These are phyloP conservation scores for Leccinum obscurum DNA, from an alignment of 768 basidiomycete genomes.

Conservation along the genomic window DNA sequence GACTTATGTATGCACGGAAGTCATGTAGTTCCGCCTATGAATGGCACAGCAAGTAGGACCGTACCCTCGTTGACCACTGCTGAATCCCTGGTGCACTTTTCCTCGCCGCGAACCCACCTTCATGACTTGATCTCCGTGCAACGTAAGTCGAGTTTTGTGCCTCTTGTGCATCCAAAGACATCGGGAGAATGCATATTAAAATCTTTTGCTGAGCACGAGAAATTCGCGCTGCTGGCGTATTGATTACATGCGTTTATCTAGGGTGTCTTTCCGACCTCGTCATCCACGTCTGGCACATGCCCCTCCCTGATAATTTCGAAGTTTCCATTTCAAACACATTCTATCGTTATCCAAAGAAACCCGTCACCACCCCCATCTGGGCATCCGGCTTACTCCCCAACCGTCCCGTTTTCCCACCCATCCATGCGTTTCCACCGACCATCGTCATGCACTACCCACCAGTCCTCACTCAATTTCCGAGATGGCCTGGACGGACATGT, in stretches of 20 bases:
- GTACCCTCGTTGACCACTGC: slow-evolving; percentile 19
- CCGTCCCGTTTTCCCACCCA: slow-evolving; percentile 5
- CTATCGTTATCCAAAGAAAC: slow-evolving; percentile 10
- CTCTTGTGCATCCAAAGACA: background rate
- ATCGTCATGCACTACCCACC: slow-evolving; percentile 13
- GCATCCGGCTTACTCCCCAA: background rate
- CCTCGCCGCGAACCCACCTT: slow-evolving; percentile 18
- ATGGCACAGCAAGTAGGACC: slow-evolving; percentile 23
- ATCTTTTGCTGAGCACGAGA: slow-evolving; percentile 11
- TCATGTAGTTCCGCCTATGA: slow-evolving; percentile 9
- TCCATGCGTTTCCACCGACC: slow-evolving; percentile 4
- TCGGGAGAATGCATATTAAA: slow-evolving; percentile 2
- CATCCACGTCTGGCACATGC: slow-evolving; percentile 7
- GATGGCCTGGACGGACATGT: slow-evolving; percentile 7
- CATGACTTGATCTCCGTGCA: slow-evolving; percentile 20
- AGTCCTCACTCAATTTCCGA: slow-evolving; percentile 21
- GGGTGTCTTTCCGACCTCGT: slow-evolving; percentile 10
- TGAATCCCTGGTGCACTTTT: slow-evolving; percentile 7
- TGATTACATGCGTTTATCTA: slow-evolving; percentile 12
- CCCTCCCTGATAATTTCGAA: slow-evolving; percentile 13
- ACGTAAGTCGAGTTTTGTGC: background rate
- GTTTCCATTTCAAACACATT: slow-evolving; percentile 9
- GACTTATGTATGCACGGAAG: slow-evolving; percentile 27
- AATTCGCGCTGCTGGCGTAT: background rate
- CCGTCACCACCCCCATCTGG: slow-evolving; percentile 10